A percentile compares a stretch with the other conserved stretches of the same genome.
Evolutionary conservation across 2,329 filamentous ascomycete species (phyloP).

Genomic region (Zymoseptoria passerinii): DNA sequence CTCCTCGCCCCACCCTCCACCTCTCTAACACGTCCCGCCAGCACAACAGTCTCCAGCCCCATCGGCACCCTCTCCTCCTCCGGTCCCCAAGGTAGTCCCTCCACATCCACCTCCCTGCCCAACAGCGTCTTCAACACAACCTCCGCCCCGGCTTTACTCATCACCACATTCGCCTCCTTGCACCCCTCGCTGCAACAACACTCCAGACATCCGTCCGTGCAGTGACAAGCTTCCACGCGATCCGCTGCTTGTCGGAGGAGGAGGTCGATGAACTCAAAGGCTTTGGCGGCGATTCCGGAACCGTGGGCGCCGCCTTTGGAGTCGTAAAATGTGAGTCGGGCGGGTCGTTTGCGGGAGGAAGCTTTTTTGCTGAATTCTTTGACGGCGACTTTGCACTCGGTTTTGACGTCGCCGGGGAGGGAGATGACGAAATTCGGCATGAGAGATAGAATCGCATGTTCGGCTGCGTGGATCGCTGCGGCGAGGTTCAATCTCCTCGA

Average conservation of each 20-base stretch:
- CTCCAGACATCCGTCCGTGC: conserved; percentile 74
- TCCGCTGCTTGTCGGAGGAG: conserved; percentile 67
- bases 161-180: conserved; percentile 78
- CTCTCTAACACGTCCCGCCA: conserved; percentile 56
- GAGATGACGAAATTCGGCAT: conserved; percentile 87
- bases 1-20: conserved; percentile 24
- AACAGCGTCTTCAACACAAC: conserved; percentile 73
- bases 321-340: conserved; percentile 87
- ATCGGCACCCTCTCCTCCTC: conserved; percentile 58
- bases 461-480: conserved; percentile 85
- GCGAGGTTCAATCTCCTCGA: conserved; percentile 68
- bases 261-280: conserved; percentile 83
- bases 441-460: conserved; percentile 79
- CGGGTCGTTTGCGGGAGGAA: conserved; percentile 73
- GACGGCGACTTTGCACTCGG: conserved; percentile 80
- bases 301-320: conserved; percentile 80
- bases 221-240: conserved; percentile 68
- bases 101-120: conserved; percentile 69
- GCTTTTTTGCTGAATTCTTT: conserved; percentile 73
- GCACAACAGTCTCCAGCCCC: conserved; percentile 74
- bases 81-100: conserved; percentile 76
- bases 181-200: conserved; percentile 82
- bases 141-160: conserved; percentile 81
- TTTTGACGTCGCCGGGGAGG: conserved; percentile 83
- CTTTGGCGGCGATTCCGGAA: conserved; percentile 80